Evolutionary conservation across 2,329 filamentous ascomycete genomes (phyloP).

Genomic region (Botrytis hyacinthi): DNA sequence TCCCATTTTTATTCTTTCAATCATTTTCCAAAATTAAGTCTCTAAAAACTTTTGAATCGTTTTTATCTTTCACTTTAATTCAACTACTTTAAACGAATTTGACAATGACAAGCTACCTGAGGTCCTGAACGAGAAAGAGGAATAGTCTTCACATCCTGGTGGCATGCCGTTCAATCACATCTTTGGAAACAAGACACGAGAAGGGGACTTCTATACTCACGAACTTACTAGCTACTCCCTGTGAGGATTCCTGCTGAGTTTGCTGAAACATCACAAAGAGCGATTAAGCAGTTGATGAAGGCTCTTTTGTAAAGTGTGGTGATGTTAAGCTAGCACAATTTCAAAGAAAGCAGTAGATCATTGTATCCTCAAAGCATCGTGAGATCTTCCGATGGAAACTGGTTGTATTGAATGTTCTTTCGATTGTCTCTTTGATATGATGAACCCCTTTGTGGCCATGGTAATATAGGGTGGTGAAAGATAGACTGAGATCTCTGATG

Average conservation of each 20-base stretch:
- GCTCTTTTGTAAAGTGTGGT: background rate
- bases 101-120: background rate
- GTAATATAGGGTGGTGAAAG: background rate
- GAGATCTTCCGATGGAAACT: too few species aligned
- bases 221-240: background rate
- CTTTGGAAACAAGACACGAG: background rate
- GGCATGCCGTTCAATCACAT: background rate
- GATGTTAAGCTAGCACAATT: background rate
- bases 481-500: background rate
- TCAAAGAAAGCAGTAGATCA: background rate
- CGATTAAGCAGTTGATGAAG: background rate
- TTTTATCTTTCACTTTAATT: background rate
- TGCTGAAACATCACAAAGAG: background rate
- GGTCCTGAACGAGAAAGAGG: background rate
- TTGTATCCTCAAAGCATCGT: background rate
- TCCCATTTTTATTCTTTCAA: fast-evolving
- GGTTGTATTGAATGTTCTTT: background rate
- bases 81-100: background rate
- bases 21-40: background rate
- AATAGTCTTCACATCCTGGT: background rate
- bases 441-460: background rate
- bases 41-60: background rate
- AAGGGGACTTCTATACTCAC: background rate
- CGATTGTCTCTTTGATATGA: background rate
- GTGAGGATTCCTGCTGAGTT: too few species aligned